Evolutionary conservation across 192 early-diverging fungal genomes (phyloP).

Genomic region (Backusella psychrophila): DNA sequence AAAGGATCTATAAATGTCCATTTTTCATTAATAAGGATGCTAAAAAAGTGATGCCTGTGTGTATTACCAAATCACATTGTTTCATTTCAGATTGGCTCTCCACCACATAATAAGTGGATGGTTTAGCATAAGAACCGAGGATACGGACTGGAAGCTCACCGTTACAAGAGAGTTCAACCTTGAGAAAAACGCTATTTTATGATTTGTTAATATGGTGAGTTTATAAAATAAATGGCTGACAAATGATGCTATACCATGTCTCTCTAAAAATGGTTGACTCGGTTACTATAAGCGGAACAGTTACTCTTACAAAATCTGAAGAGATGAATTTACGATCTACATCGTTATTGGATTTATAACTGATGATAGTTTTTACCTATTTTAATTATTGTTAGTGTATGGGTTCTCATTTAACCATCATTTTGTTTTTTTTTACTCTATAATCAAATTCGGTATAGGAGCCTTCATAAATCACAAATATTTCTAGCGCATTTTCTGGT

Average conservation of each 20-base stretch:
- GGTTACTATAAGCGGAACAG: constrained; percentile 50
- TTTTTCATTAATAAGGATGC: not conserved
- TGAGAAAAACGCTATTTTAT: constrained; percentile 39
- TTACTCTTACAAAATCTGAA: constrained; percentile 48
- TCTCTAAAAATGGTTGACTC: constrained; percentile 52
- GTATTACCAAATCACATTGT: constrained; percentile 39
- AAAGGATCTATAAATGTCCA: constrained; percentile 40
- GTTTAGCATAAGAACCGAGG: constrained; percentile 40
- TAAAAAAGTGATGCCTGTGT: not conserved
- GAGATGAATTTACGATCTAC: constrained; percentile 40
- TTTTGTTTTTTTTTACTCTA: constrained; percentile 21
- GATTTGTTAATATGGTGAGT: not conserved
- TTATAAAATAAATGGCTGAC: not conserved
- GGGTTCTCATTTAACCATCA: not conserved
- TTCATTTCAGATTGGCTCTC: constrained; percentile 27
- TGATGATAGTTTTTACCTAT: constrained; percentile 47
- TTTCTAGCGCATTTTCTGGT: constrained; percentile 37
- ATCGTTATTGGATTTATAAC: constrained; percentile 40
- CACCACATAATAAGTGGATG: constrained; percentile 42
- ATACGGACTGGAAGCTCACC: constrained; percentile 51
- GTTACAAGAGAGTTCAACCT: constrained; percentile 46
- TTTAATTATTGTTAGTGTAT: not conserved
- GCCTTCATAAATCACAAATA: constrained; percentile 46
- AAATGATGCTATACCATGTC: constrained; percentile 42
- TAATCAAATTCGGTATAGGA: constrained; percentile 37